Conservation (phyloP, 495 filamentous ascomycete species). For the Penicillium desertorum region DNA sequence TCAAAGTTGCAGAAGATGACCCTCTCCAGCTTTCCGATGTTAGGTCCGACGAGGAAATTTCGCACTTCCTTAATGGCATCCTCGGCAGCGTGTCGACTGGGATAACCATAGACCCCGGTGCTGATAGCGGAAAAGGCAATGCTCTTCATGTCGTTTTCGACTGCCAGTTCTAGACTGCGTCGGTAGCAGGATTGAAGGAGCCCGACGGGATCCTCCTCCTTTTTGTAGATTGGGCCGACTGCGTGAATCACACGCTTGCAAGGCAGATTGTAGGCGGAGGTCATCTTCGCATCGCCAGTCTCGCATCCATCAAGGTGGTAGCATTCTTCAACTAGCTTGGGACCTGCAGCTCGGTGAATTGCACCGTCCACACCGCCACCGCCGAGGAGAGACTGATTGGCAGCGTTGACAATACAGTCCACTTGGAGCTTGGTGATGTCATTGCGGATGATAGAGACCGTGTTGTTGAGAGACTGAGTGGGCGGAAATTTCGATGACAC, state of each 20-base stretch:
- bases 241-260: slow-evolving; percentile 81
- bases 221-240: slow-evolving; percentile 80
- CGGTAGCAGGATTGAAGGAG: slow-evolving; percentile 71
- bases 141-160: slow-evolving; percentile 59
- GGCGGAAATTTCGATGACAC: slow-evolving; percentile 32
- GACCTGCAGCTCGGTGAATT: slow-evolving; percentile 83
- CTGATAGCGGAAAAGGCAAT: slow-evolving; percentile 84
- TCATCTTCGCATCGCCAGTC: slow-evolving; percentile 83
- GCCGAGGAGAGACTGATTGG: slow-evolving; percentile 74
- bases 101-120: slow-evolving; percentile 90
- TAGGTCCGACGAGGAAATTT: slow-evolving; percentile 61
- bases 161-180: slow-evolving; percentile 69
- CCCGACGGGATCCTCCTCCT: slow-evolving; percentile 38
- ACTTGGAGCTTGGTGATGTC: slow-evolving; percentile 83
- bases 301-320: slow-evolving; percentile 63
- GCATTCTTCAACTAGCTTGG: slow-evolving; percentile 68
- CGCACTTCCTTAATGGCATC: slow-evolving; percentile 69
- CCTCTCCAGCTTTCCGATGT: slow-evolving; percentile 57
- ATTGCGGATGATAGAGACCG: slow-evolving; percentile 64
- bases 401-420: slow-evolving; percentile 91
- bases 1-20: slow-evolving; percentile 83
- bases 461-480: slow-evolving; percentile 64
- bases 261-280: slow-evolving; percentile 71
- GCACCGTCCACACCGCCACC: slow-evolving; percentile 88
- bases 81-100: slow-evolving; percentile 65